These are phyloP conservation scores for Backusella parvicylindrica DNA, from an alignment of 192 early-diverging fungal genomes.

Conservation along the genomic window DNA sequence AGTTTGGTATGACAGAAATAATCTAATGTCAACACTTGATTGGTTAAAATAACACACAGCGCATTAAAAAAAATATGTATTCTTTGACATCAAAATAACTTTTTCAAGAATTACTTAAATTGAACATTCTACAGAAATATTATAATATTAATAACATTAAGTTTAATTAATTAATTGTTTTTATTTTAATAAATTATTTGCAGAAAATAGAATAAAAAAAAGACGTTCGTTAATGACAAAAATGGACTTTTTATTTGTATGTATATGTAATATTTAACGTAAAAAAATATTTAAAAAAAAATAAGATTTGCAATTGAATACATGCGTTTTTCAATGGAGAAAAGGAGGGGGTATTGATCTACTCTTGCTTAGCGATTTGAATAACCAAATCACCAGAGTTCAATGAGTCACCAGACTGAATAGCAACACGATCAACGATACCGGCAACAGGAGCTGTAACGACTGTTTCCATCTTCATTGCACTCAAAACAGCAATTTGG, in stretches of 20 bases:
- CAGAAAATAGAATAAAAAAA: background rate
- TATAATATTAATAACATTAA: too few relatives aligned
- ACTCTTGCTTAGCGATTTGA: constrained; percentile 49
- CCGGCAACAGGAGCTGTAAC: constrained; percentile 77
- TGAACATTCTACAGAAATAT: background rate
- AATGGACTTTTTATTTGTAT: background rate
- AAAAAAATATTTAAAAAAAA: background rate
- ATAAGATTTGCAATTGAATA: background rate
- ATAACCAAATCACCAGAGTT: constrained; percentile 80
- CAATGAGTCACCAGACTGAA: constrained; percentile 72
- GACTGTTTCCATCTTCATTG: constrained; percentile 98
- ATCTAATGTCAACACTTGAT: background rate
- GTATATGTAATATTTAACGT: background rate
- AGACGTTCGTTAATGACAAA: background rate
- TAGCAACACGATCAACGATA: constrained; percentile 63
- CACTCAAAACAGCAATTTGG: constrained; percentile 84
- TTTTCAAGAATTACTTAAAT: background rate
- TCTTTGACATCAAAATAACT: background rate
- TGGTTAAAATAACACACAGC: background rate
- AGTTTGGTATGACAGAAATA: background rate
- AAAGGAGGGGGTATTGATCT: background rate
- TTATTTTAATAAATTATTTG: background rate
- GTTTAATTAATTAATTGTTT: background rate
- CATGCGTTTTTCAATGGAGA: background rate
- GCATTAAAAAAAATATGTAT: background rate